Base-by-base conservation (phyloP, 257 asterid species). In the Salvia rosmarinus region DNA sequence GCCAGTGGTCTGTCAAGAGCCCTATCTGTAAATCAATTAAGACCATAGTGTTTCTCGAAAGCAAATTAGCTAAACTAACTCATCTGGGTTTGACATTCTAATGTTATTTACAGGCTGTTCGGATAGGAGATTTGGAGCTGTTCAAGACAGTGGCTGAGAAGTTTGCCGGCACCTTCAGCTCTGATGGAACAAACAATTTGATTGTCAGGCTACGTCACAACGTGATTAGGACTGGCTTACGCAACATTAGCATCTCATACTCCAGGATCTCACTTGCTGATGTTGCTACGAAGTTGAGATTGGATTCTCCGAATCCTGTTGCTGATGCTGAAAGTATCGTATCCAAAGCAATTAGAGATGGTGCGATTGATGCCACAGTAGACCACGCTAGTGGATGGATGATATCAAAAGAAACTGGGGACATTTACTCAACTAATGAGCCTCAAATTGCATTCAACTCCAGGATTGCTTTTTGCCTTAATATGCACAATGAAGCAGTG, bases 271-370 rank as follows among this genome's bases (percentile, higher is more conserved):
- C 98, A 30, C 79, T 90, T 70, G 77, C 81, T 34, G 98, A 90
- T 78, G 86, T 90, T 44, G 97, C 95, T 7, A 87, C 81, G 74
- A 93, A 93, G 84, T 75, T 93, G 82, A 83, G 91, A 70, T 76
- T 90, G 85, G 98, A 93, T 72, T 83, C 97, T 61, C 59, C 90
- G 21, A 82, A 85, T 66, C 98, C 97, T 20, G 79, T 90, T 66
- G 96, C 98, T 25, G 94, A 88, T 85, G 98, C 95, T 20, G 97
- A 90, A 86, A 82, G 98, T 70, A 90, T 93, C 0, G 94, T 87
- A 14, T 72, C 97, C 39, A 93, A 93, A 79, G 97, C 95, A 20
- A 90, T 88, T 63, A 80, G 97, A 10, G 98, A 93, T 62, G 90
- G 98, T 57, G 97, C 98, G 28, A 90, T 90, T 77, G 98, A 90